Evolutionary conservation across 179 eudicot genomes (phyloP).

Genomic region (Carnegiea gigantea): DNA sequence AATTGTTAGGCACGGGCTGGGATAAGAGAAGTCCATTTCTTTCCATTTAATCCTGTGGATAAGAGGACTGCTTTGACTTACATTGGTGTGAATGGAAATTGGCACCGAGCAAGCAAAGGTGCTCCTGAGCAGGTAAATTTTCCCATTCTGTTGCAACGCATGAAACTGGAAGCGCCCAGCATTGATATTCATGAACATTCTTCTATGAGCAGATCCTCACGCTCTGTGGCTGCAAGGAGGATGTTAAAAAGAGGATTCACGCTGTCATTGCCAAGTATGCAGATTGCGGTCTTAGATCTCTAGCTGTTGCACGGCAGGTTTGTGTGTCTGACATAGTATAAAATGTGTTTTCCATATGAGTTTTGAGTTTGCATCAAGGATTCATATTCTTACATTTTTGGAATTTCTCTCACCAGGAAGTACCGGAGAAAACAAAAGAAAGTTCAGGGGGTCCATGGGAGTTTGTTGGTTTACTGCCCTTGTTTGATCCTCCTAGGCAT

Average conservation of each 20-base stretch:
- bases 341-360: not conserved
- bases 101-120: constrained; percentile 53
- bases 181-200: not conserved
- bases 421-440: constrained; percentile 6
- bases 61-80: constrained; percentile 49
- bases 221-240: constrained; percentile 19
- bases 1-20: constrained; percentile 38
- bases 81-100: constrained; percentile 31
- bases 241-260: constrained; percentile 19
- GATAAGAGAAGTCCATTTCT: constrained; percentile 41
- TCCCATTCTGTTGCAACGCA: not conserved
- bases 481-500: constrained; percentile 11
- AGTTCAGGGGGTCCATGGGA: constrained; percentile 3
- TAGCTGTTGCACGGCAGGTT: constrained; percentile 27
- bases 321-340: not conserved
- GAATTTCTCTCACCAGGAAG: constrained; percentile 1
- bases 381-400: not conserved
- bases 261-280: constrained; percentile 24
- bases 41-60: constrained; percentile 45
- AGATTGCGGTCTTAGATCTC: constrained; percentile 26
- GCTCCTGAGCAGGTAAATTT: constrained; percentile 50
- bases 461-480: constrained; percentile 15
- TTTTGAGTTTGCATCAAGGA: not conserved
- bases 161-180: not conserved
- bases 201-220: constrained; percentile 10